Base-by-base conservation (phyloP, 1,284 basidiomycete species). In the Ustilago curta region DNA sequence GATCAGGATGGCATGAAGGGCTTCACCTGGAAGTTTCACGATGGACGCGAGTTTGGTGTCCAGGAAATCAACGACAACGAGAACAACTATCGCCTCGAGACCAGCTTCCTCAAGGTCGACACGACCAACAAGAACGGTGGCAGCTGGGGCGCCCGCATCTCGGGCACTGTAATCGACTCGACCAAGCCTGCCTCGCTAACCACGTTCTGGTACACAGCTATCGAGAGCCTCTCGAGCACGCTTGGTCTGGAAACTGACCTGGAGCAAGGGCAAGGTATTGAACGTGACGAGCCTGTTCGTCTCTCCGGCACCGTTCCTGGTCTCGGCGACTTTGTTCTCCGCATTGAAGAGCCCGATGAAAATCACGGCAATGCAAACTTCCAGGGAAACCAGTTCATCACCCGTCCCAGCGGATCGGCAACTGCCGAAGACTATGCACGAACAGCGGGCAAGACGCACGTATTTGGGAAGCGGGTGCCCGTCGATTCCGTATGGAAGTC, bases 21-120 rank as follows among this genome's bases (percentile, higher is more conserved):
- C 42, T 97, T 96, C 86, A 91, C 91, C 16, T 97, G 93, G 91
- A 92, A 91, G 7, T 89, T 90, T 76, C 95, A 94, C 82, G 94
- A 97, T 83, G 88, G 92, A 16, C 90, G 93, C 31, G 89, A 91
- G 77, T 93, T 93, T 61, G 94, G 93, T 51, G 88, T 92, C 16
- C 93, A 97, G 85, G 89, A 93, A 61, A 88, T 97, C 68, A 89
- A 91, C 69, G 95, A 97, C 84, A 87, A 88, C 21, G 83, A 86
- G 59, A 95, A 95, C 86, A 97, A 97, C 79, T 90, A 96, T 54
- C 88, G 91, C 80, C 87, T 97, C 37, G 93, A 91, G 9, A 94
- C 93, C 2, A 91, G 93, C 80, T 91, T 94, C 77, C 86, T 97
- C 70, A 96, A 96, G 85, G 70, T 77, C 39, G 79, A 88, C 89